Percentiles rank a stretch among this genome's conserved stretches.
Evolutionary conservation across 108 stramenopile genomes (phyloP).

Genomic region (Cyclostephanos tholiformis): DNA sequence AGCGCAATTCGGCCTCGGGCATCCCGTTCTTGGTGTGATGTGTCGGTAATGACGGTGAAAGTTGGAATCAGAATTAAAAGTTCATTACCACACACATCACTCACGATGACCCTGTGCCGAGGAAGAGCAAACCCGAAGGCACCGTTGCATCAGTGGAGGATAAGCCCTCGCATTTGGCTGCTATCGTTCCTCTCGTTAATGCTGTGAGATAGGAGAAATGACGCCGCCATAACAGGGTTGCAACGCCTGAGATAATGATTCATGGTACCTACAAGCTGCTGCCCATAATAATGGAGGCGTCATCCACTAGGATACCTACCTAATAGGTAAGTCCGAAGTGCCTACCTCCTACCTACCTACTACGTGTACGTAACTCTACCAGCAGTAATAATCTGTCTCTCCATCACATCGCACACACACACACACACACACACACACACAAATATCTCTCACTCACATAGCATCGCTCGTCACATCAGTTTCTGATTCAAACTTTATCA

Average conservation of each 20-base stretch:
- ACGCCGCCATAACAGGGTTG: background rate
- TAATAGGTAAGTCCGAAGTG: no score
- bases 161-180: constrained; percentile 1
- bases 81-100: background rate
- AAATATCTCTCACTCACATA: no score
- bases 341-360: no score
- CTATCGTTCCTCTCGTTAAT: background rate
- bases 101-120: constrained; percentile 72
- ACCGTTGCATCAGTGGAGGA: background rate
- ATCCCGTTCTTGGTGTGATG: constrained; percentile 56
- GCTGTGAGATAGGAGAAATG: background rate
- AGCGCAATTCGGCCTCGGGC: constrained; percentile 73
- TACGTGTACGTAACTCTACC: no score
- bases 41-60: background rate
- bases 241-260: background rate
- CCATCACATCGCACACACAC: no score
- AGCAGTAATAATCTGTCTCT: no score
- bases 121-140: constrained; percentile 66
- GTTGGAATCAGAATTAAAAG: background rate
- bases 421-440: no score
- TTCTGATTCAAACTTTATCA: background rate
- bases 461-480: no score
- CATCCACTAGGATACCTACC: no score
- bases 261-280: background rate
- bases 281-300: no score